phyloP scores from a whole-genome alignment of 768 basidiomycete genomes.

The Daedalea quercina region DNA sequence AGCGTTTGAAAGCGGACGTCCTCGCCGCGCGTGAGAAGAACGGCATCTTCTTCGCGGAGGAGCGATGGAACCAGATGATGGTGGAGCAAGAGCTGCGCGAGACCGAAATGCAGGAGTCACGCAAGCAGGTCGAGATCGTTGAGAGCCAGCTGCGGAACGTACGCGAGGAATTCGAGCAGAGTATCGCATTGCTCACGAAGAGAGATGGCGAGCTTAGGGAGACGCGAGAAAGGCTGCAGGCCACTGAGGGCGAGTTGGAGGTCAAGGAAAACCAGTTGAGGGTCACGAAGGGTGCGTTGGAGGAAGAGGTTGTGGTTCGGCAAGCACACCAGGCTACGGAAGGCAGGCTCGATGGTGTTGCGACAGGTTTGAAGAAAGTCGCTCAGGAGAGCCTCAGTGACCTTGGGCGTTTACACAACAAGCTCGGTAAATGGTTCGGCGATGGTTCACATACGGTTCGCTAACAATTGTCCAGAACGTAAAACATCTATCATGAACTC shows the following conservation, averaged over 20 bases:
- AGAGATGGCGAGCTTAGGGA: constrained; percentile 70
- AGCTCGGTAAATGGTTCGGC: constrained; percentile 55
- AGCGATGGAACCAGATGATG: constrained; percentile 81
- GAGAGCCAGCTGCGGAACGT: constrained; percentile 75
- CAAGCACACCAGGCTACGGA: constrained; percentile 77
- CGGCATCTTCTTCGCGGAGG: constrained; percentile 89
- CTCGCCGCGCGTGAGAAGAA: constrained; percentile 93
- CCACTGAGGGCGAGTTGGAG: constrained; percentile 45
- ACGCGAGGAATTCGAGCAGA: constrained; percentile 89
- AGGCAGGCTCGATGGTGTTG: constrained; percentile 60
- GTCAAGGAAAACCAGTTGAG: constrained; percentile 53
- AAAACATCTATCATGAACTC: constrained; percentile 55
- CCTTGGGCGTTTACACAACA: constrained; percentile 66
- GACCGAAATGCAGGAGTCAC: constrained; percentile 77
- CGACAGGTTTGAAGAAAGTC: constrained; percentile 56
- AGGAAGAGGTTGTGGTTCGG: constrained; percentile 76
- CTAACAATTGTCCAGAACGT: constrained; percentile 46
- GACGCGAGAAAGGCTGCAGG: constrained; percentile 48
- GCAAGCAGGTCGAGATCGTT: constrained; percentile 75
- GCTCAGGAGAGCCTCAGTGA: constrained; percentile 67
- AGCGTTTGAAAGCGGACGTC: constrained; percentile 84
- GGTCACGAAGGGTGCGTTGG: constrained; percentile 50
- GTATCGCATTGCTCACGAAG: constrained; percentile 67
- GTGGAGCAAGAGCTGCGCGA: constrained; percentile 70
- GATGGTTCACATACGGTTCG: not conserved